phyloP scores from a whole-genome alignment of 2,329 filamentous ascomycete species.

The Microdochium bolleyi region DNA sequence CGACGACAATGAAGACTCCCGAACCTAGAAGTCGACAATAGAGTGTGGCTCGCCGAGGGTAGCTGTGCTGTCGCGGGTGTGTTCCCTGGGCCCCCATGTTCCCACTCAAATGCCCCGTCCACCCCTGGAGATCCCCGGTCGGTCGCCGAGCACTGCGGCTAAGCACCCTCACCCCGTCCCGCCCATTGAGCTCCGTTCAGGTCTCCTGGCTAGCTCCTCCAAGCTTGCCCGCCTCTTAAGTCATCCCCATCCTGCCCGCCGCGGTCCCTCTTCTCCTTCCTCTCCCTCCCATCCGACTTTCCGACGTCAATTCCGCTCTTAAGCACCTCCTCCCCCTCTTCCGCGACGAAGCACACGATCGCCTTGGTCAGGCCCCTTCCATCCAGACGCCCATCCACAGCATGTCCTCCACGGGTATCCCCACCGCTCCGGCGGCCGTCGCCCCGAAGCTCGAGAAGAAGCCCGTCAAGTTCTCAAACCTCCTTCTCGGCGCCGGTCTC shows the following conservation, averaged over 20 bases:
- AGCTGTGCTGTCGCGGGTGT: too few species aligned
- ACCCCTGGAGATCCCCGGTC: too few species aligned
- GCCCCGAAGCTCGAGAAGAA: conserved; percentile 80
- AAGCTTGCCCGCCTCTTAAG: background rate
- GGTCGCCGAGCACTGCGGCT: too few species aligned
- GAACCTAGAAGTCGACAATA: too few species aligned
- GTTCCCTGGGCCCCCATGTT: too few species aligned
- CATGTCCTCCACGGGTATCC: conserved; percentile 51
- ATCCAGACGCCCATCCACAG: conserved; percentile 41
- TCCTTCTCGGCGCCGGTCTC: conserved; percentile 86
- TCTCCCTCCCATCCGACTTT: conserved; percentile 16
- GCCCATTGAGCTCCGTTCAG: too few species aligned
- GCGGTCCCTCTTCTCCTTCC: conserved; percentile 26
- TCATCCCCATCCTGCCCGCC: conserved; percentile 5
- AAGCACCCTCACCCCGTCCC: too few species aligned
- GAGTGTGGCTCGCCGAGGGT: too few species aligned
- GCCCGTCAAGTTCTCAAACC: conserved; percentile 98
- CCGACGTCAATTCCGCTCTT: conserved; percentile 10
- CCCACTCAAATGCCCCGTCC: too few species aligned
- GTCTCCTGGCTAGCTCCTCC: background rate
- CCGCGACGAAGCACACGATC: conserved; percentile 79
- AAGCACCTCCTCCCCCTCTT: conserved; percentile 9
- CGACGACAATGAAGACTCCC: too few species aligned
- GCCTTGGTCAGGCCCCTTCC: conserved; percentile 97
- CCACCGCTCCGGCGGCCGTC: conserved; percentile 42